Evolutionary conservation across 352 stramenopile genomes (phyloP), one percentile per base, ranked within the genome.

Genomic region (Phytopythium vexans): DNA sequence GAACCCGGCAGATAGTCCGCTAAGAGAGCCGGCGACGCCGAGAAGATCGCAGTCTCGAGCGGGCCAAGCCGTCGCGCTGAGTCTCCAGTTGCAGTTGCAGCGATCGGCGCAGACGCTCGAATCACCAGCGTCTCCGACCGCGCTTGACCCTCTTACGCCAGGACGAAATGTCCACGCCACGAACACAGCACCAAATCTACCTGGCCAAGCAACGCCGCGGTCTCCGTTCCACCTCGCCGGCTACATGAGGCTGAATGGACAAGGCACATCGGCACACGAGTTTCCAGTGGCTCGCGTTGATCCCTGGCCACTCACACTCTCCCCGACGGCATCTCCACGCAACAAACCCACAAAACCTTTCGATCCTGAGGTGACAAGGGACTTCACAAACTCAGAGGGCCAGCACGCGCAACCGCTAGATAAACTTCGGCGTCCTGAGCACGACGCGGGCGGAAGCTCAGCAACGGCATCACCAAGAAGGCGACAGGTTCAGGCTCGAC

Each of bases 231-330:
- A 49, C 36, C 16, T 49, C 7, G n/a, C 50, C 9, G 10, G 15
- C 9, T 44, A 16, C 6, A 32, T 37, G 36, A 54, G 44, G 36
- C 36, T 35, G 14, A 21, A 27, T 27, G 21, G 60, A 68, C 21
- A 68, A 68, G 42, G 21, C 55, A 16, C 56, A 57, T n/a, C 41
- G 38, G 12, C 42, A 2, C 21, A 27, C 21, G 58, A 67, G 41
- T 64, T 64, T 37, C 50, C 59, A 15, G 41, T 70, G 27, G 56
- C 62, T n/a, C 68, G 71, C 41, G 54, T 82, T 0, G 64, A 71
- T 34, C 63, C 68, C 2, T 82, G 72, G 72, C 70, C 72, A 1
- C 49, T 80, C 14, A 72, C 56, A 1, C 64, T 69, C 12, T 41
- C 31, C 3, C 48, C 48, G 4, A 38, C 27, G 21, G 3, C 48